These are phyloP conservation scores for Balansia obtecta DNA, from an alignment of 2,329 filamentous ascomycete genomes.

Conservation along the genomic window DNA sequence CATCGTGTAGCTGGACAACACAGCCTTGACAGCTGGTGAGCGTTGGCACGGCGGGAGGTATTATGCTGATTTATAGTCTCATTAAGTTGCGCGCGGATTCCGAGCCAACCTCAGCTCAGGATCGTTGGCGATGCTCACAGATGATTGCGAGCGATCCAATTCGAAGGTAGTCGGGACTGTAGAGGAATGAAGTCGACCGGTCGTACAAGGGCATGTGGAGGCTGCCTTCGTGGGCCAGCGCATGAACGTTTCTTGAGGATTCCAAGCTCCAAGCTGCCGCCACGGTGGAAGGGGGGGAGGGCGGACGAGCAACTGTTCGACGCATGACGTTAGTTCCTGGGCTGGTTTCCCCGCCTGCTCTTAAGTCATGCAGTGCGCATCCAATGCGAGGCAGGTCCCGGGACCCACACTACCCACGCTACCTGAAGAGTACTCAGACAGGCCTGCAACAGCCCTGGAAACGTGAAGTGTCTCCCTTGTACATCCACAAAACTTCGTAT, in stretches of 20 bases:
- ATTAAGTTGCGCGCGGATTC: too few relatives aligned
- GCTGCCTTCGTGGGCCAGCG: neutral
- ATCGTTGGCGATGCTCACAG: neutral
- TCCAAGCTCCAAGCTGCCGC: neutral
- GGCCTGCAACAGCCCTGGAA: too few relatives aligned
- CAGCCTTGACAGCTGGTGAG: neutral
- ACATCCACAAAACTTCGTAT: too few relatives aligned
- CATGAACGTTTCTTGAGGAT: neutral
- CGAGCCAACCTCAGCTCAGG: neutral
- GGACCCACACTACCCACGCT: too few relatives aligned
- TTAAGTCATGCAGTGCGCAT: neutral
- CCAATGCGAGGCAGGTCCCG: neutral
- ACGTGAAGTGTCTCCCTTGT: too few relatives aligned
- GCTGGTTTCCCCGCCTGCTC: neutral
- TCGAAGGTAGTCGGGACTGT: neutral
- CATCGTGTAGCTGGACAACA: conserved; percentile 1
- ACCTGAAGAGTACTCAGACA: too few relatives aligned
- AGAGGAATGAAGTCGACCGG: neutral
- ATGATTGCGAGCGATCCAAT: neutral
- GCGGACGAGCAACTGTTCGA: neutral
- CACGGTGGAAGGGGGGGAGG: neutral
- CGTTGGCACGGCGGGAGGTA: neutral
- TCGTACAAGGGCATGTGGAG: neutral
- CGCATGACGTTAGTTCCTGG: neutral
- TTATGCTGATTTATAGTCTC: neutral